Base-by-base conservation (phyloP, 1,284 basidiomycete genomes). In the Pterulicium gracile region DNA sequence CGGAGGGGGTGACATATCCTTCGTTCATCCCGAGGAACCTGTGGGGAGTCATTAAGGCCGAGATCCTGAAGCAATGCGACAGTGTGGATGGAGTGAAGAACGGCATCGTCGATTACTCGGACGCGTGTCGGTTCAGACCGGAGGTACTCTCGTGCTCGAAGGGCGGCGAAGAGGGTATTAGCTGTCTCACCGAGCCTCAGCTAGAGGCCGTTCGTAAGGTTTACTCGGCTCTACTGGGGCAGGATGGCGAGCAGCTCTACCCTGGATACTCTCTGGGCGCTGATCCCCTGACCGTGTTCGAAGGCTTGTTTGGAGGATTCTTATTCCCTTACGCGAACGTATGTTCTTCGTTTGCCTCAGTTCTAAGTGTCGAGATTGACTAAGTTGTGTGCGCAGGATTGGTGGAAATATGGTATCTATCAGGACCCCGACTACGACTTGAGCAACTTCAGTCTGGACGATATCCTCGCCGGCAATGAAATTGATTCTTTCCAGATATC, bases 61-160 rank as follows among this genome's bases (percentile, higher is more conserved):
- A 59, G 21, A 54, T 65, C 2, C 45, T 64, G 4, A 44, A 46
- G 1, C 61, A 65, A 48, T 65, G 64, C 50, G 64, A 66, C 47
- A 43, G 14, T 0, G 44, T 65, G n/a, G 64, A 65, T 45, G 64
- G 63, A 13, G 54, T 59, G 4, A 24, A 22, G 24, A 64, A 65
- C 50, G 61, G 62, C 3, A 52, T 66, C 19, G 52, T 66, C 39
- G 51, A 54, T 18, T 56, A 64, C 24, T 60, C 61, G 0, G 54
- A 58, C 43, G 46, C 27, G 3, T 62, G 61, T 50, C 39, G 53
- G 12, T 63, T 60, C 47, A 45, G 47, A 13, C 59, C 59, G 7
- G 54, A 58, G 41, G 36, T 48, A 3, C 43, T 61, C 10, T n/a
- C n/a, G 10, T 32, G 27, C n/a, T 32, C 27, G 10, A 32, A 32